Conservation (phyloP, 768 basidiomycete genomes). For the Saitozyma podzolica region DNA sequence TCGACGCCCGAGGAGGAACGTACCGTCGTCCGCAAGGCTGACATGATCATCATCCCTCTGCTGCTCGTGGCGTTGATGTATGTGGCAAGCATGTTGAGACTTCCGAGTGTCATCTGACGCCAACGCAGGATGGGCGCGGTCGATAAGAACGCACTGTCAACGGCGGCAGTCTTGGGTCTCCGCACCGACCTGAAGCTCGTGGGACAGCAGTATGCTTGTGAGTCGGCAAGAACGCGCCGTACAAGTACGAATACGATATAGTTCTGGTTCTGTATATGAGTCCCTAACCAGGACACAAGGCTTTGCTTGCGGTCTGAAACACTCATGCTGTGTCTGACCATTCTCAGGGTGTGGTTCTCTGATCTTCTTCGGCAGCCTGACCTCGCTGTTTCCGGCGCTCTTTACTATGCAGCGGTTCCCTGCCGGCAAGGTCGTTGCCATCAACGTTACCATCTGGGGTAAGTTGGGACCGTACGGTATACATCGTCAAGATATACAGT, state of each 20-base stretch:
- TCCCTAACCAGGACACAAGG: background rate
- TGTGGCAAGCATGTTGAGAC: background rate
- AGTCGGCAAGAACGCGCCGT: constrained; percentile 21
- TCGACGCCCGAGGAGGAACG: background rate
- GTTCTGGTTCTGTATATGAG: background rate
- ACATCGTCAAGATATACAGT: too few relatives aligned
- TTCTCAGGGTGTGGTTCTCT: too few relatives aligned
- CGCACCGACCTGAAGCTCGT: constrained; percentile 29
- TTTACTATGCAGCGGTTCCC: constrained; percentile 22
- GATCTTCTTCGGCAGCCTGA: too few relatives aligned
- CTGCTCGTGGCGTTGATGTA: constrained; percentile 2
- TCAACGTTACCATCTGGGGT: constrained; percentile 1
- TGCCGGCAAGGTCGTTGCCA: constrained; percentile 14
- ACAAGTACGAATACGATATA: background rate
- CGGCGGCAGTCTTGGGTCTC: constrained; percentile 34
- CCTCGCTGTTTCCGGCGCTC: constrained; percentile 18
- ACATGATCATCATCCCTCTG: constrained; percentile 4
- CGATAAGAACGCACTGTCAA: constrained; percentile 40
- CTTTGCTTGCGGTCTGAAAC: too few relatives aligned
- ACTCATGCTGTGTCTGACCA: too few relatives aligned
- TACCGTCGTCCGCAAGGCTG: constrained; percentile 1
- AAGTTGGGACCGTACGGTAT: too few relatives aligned
- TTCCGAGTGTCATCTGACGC: background rate
- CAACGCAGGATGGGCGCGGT: constrained; percentile 19
- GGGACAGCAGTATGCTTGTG: constrained; percentile 31